Evolutionary conservation across 2,329 filamentous ascomycete species (phyloP), one percentile per base, ranked within the genome.

Genomic region (Lachnum nothofagi): DNA sequence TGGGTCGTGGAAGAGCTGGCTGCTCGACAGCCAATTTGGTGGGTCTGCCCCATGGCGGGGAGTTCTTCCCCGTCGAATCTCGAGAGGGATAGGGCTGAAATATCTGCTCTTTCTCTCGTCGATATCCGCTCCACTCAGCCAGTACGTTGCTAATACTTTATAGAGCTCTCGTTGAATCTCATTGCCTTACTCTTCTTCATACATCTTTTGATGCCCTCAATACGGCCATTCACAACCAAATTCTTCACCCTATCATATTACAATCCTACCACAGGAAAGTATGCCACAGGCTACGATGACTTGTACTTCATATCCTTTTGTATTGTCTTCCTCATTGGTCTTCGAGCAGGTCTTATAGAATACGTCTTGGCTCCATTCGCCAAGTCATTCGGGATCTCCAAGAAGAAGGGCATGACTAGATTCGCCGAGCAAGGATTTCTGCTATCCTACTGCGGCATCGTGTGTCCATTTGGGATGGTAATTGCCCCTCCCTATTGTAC

Each of bases 341-440:
- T 95, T 41, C 83, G 91, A 51, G 90, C 88, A 25, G 82, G 79
- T 45, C 73, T 79, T 49, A 93, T 96, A 80, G 89, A 95, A 65
- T 91, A 94, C 70, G 61, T 93, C 7, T 75, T 96, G 44, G 79
- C 82, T 14, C 91, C 91, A 3, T 69, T 91, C 46, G 90, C 85
- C 29, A 80, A 79, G 54, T 69, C 74, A 38, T 76, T 78, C 55
- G 91, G 91, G 29, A 79, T 95, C 60, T 76, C 76, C 58, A 86
- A 85, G 66, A 77, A 75, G 65, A 95, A 29, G n/a, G 24, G 95
- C 71, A 79, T 80, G 34, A 72, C 85, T 47, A 79, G 91, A 45
- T 93, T 96, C 68, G 88, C 88, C 49, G 91, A 97, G 70, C 91
- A 97, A 70, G 88, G 83, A 19, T 96, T 90, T 88, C 74, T 94